phyloP scores from a whole-genome alignment of 192 early-diverging fungal species.

The Rhizoclosmatium sp. region DNA sequence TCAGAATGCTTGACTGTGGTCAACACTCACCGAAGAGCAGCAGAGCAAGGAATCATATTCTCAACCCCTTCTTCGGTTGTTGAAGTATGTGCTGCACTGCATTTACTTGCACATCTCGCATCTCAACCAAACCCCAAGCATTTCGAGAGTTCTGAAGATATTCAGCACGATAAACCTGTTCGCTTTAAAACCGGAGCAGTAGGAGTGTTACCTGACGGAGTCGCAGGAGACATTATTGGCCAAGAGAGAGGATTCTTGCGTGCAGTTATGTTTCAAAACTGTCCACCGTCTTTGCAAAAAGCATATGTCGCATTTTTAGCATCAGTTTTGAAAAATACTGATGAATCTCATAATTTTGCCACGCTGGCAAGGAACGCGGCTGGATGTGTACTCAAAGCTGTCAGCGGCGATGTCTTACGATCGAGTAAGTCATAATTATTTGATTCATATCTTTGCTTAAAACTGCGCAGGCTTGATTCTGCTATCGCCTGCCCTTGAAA shows the following conservation, averaged over 20 bases:
- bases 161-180: neutral
- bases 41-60: constrained; percentile 22
- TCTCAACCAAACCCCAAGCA: neutral
- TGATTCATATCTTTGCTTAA: neutral
- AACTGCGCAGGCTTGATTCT: constrained; percentile 39
- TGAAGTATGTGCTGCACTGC: constrained; percentile 51
- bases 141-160: neutral
- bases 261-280: constrained; percentile 19
- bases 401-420: constrained; percentile 37
- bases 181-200: neutral
- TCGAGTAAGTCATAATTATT: constrained; percentile 31
- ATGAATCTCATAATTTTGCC: constrained; percentile 4
- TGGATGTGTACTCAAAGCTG: constrained; percentile 27
- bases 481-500: constrained; percentile 28
- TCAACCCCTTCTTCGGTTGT: constrained; percentile 5
- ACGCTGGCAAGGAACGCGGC: constrained; percentile 32
- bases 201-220: constrained; percentile 34
- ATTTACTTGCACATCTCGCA: constrained; percentile 38
- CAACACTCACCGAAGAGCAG: constrained; percentile 44
- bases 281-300: constrained; percentile 43
- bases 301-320: constrained; percentile 45
- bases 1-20: constrained; percentile 55
- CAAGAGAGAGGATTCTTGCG: constrained; percentile 27
- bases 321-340: constrained; percentile 16
- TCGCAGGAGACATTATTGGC: constrained; percentile 29